These are phyloP conservation scores for Umbellularia californica DNA, from an alignment of 164 flowering plant species.

Conservation along the genomic window DNA sequence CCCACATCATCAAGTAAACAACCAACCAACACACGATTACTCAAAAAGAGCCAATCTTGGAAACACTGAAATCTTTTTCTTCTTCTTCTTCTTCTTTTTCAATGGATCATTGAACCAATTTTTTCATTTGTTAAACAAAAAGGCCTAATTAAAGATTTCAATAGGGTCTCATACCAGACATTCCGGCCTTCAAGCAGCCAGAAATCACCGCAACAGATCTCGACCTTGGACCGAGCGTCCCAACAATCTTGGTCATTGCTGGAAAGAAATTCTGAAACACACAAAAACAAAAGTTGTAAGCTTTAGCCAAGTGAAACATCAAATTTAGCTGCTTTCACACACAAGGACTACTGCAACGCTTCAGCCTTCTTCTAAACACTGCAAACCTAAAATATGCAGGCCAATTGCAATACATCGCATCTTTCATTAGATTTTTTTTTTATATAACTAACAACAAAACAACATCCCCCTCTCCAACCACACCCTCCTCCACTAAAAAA, in stretches of 20 bases:
- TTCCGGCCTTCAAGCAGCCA: conserved; percentile 79
- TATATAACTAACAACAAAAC: not conserved
- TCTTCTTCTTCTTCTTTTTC: no score
- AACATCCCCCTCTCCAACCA: not conserved
- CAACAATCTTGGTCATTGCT: conserved; percentile 89
- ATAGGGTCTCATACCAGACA: conserved; percentile 63
- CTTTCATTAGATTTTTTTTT: not conserved
- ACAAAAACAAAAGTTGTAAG: not conserved
- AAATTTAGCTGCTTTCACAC: not conserved
- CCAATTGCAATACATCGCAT: not conserved
- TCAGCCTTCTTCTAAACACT: not conserved
- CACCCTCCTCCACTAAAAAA: not conserved
- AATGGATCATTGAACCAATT: no score
- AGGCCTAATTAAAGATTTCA: not conserved
- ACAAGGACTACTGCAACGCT: not conserved
- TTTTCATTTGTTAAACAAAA: no score
- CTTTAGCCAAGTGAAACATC: not conserved
- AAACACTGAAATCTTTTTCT: no score
- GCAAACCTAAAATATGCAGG: no score
- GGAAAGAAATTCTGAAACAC: conserved; percentile 61
- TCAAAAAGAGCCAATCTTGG: no score
- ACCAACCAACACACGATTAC: not conserved
- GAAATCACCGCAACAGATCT: conserved; percentile 75
- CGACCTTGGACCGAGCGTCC: conserved; percentile 80
- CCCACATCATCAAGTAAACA: not conserved